Evolutionary conservation across 1,139 yeast species (phyloP), one percentile per base, ranked within the genome.

Genomic region (Lodderomyces margitis): DNA sequence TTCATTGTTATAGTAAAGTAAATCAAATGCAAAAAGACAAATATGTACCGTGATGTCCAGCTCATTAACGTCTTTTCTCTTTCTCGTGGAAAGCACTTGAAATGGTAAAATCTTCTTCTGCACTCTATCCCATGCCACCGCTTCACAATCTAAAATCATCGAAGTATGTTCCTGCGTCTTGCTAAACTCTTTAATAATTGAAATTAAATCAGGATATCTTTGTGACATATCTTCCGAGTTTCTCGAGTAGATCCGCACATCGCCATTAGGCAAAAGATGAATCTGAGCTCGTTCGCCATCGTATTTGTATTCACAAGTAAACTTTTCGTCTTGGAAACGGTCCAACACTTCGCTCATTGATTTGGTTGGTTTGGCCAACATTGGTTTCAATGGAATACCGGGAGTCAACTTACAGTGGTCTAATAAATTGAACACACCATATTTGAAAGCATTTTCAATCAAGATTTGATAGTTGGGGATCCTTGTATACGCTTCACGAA

Each of bases 271-370:
- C 15, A 87, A 61, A 28, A 85, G 64, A 61, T 92, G 99, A 7
- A 92, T 84, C 58, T 92, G 99, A 0, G 98, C 98, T 53, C 99
- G 78, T 63, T 94, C 98, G 36, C 99, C 99, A 60, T 92, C 98
- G 57, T 92, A 92, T 58, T 92, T 92, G 66, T 91, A 92, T 59
- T 92, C 98, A 59, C 97, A 91, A 0, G 98, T 89, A 57, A 92
- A 92, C 45, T 79, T 80, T 51, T 83, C 85, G 25, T 84, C 91
- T 50, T 85, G 87, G 59, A 92, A 89, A 42, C 95, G 72, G 58
- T 92, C 96, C 45, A 92, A 71, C 0, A 94, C 87, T 58, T 94
- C 99, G 21, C 86, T 77, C 36, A 94, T 83, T 2, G 96, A 80
- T 56, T 92, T 92, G 0, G 98, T 91, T 2, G 99, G 98, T 58